These are phyloP conservation scores for Pythium plurisporium DNA, from an alignment of 352 stramenopile species.

Conservation along the genomic window DNA sequence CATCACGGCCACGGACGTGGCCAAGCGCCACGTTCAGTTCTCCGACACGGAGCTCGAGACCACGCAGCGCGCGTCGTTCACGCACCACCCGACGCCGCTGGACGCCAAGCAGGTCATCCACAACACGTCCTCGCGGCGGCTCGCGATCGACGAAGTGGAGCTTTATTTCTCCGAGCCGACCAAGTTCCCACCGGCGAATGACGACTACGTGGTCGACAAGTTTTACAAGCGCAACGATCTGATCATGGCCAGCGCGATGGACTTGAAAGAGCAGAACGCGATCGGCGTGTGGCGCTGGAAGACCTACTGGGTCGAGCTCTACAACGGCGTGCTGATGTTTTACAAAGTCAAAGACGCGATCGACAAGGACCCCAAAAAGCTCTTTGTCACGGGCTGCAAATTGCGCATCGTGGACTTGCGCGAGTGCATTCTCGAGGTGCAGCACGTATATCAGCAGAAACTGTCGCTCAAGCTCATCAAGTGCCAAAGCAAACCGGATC, in stretches of 20 bases:
- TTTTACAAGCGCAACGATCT: constrained; percentile 42
- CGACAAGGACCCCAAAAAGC: constrained; percentile 45
- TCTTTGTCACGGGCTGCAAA: constrained; percentile 33
- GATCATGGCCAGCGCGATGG: constrained; percentile 44
- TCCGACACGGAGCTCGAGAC: constrained; percentile 22
- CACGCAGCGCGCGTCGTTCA: constrained; percentile 14
- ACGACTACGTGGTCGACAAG: constrained; percentile 31
- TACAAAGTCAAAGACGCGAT: constrained; percentile 52
- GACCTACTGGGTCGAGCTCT: constrained; percentile 59
- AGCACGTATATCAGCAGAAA: constrained; percentile 55
- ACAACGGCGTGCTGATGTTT: constrained; percentile 61
- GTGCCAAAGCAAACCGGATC: constrained; percentile 46
- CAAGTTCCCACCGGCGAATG: constrained; percentile 12
- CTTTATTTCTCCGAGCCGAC: constrained; percentile 23
- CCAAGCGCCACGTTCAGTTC: constrained; percentile 45
- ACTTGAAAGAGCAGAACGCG: constrained; percentile 20
- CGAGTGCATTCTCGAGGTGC: constrained; percentile 46
- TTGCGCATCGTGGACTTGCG: constrained; percentile 51
- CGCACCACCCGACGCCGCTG: constrained; percentile 21
- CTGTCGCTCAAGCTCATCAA: constrained; percentile 32
- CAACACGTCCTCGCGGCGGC: constrained; percentile 19
- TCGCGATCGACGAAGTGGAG: constrained; percentile 23
- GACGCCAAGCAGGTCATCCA: constrained; percentile 22
- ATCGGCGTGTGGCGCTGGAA: constrained; percentile 12
- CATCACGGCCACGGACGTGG: constrained; percentile 11